Evolutionary conservation across 1,284 basidiomycete genomes (phyloP).

Genomic region (Tilletia indica): DNA sequence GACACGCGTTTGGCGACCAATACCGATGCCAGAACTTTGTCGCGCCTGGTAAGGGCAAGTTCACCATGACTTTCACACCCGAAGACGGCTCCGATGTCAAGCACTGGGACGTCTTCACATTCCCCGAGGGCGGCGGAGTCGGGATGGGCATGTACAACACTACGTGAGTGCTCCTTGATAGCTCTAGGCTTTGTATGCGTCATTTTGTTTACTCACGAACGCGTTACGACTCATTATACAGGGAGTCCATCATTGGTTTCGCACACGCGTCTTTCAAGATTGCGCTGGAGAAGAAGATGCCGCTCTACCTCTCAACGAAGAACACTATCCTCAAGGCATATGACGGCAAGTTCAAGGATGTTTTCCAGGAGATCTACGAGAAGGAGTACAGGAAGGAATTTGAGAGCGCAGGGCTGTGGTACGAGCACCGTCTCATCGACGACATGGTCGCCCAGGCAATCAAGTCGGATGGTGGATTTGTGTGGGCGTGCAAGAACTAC

Average conservation of each 20-base stretch:
- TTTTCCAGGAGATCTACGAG: slow-evolving; percentile 93
- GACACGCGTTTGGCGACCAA: slow-evolving; percentile 96
- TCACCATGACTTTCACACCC: slow-evolving; percentile 49
- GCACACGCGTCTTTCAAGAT: slow-evolving; percentile 98
- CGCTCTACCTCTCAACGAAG: slow-evolving; percentile 61
- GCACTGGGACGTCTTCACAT: slow-evolving; percentile 49
- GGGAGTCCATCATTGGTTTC: slow-evolving; percentile 84
- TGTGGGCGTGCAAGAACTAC: slow-evolving; percentile 81
- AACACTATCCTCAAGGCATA: slow-evolving; percentile 56
- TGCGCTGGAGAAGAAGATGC: slow-evolving; percentile 92
- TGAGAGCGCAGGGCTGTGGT: slow-evolving; percentile 81
- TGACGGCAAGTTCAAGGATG: slow-evolving; percentile 97
- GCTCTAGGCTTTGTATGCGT: not conserved
- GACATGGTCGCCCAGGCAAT: slow-evolving; percentile 81
- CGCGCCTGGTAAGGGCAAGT: slow-evolving; percentile 48
- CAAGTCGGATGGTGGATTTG: slow-evolving; percentile 94
- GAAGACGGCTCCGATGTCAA: slow-evolving; percentile 37
- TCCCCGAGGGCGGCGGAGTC: slow-evolving; percentile 48
- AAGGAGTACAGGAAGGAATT: slow-evolving; percentile 76
- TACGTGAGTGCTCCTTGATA: slow-evolving; percentile 22
- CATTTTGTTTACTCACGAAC: not conserved
- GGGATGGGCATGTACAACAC: slow-evolving; percentile 60
- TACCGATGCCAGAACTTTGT: slow-evolving; percentile 55
- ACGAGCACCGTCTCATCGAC: slow-evolving; percentile 82
- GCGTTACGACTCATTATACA: not conserved